A percentile compares a stretch with the other conserved stretches of the same genome.
These are phyloP conservation scores for Chloroidium sp. DNA, from an alignment of 163 green algal species.

Conservation along the genomic window DNA sequence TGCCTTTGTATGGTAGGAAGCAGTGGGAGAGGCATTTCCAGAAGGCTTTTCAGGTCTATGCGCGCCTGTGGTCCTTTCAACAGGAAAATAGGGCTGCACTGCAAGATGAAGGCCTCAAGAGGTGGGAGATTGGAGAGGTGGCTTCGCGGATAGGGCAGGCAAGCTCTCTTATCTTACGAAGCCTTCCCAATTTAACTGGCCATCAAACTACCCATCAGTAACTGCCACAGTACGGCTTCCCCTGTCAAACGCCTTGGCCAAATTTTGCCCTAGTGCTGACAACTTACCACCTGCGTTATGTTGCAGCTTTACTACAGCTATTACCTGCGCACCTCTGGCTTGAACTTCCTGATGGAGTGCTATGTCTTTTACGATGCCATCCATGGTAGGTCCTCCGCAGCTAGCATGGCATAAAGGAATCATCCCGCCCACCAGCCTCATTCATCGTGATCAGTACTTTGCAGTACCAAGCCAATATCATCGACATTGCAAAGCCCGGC, in stretches of 20 bases:
- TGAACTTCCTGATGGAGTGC: slow-evolving; percentile 43
- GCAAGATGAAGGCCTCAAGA: slow-evolving; percentile 31
- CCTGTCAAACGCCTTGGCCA: too few species aligned
- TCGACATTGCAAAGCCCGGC: too few species aligned
- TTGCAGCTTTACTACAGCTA: slow-evolving; percentile 63
- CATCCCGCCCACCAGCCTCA: too few species aligned
- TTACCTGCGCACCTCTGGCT: slow-evolving; percentile 49
- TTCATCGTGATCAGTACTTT: too few species aligned
- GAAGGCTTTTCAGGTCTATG: slow-evolving; percentile 31
- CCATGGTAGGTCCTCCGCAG: slow-evolving; percentile 4
- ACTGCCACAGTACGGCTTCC: too few species aligned
- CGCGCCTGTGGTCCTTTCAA: slow-evolving; percentile 30
- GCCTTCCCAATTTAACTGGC: too few species aligned
- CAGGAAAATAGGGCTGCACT: slow-evolving; percentile 26
- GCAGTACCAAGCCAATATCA: too few species aligned
- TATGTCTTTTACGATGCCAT: slow-evolving; percentile 69
- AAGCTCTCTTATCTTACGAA: not conserved
- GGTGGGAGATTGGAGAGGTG: slow-evolving; percentile 58
- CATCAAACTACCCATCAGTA: too few species aligned
- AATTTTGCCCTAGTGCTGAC: too few species aligned
- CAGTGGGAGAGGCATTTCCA: slow-evolving; percentile 30
- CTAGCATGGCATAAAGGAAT: too few species aligned
- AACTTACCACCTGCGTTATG: slow-evolving; percentile 4
- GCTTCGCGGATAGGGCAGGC: slow-evolving; percentile 32
- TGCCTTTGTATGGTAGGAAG: slow-evolving; percentile 24